Evolutionary conservation across 768 basidiomycete genomes (phyloP), one percentile per base, ranked within the genome.

Genomic region (Tubosaeta sp.): DNA sequence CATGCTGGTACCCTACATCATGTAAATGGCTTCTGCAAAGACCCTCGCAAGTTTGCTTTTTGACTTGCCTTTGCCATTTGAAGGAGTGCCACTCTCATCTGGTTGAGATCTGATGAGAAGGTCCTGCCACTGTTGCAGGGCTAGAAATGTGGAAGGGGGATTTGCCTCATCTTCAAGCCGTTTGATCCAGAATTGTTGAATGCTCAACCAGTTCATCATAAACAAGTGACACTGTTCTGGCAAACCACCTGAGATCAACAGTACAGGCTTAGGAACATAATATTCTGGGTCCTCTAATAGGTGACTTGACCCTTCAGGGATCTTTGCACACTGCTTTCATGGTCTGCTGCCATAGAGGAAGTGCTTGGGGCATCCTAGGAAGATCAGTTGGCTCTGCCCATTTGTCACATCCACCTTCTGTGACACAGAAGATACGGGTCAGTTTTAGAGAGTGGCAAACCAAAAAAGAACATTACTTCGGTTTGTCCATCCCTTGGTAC

Each of bases 171-270:
- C 26, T 22, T 50, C 22, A 10, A 57, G 48, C 4, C 13, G n/a
- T 12, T 37, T 41, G 13, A 57, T 46, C 56, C 56, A 57, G n/a
- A 43, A n/a, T 4, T 5, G 8, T 19, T 13, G 25, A 7, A 35
- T 32, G 22, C 48, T 22, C 13, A 57, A 32, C 52, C 52, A 57
- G 41, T 53, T 57, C 9, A 19, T 19, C 25, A 57, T 9, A 16
- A 39, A 57, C 13, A 42, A 31, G 35, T 43, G 34, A 19, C 46
- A 46, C 16, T 17, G 10, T 32, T 44, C 43, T 11, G 27, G 56
- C 1, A 14, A 17, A 22, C 26, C 17, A 1, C n/a, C 16, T 13
- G 31, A 48, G 33, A 52, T 31, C 17, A 56, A 33, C 4, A 54
- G 38, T 8, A 38, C 16, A 3, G 52, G 48, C 26, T 54, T 33